phyloP scores from a whole-genome alignment of 2,329 filamentous ascomycete genomes.

The Ascochyta pisi region DNA sequence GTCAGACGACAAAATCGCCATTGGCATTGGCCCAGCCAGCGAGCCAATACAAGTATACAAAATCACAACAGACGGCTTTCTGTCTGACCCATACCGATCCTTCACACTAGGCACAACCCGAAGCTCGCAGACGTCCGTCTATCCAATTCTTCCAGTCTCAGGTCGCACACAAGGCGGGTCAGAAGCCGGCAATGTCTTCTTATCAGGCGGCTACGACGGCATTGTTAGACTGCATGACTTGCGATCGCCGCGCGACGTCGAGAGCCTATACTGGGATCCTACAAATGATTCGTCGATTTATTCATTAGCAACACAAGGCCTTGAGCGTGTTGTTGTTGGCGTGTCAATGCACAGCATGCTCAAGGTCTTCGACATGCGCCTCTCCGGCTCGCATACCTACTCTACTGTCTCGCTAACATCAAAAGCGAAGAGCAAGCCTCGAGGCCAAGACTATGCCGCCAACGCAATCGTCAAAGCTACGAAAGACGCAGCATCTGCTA shows the following conservation, averaged over 20 bases:
- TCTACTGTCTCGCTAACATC: conserved; percentile 35
- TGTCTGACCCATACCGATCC: conserved; percentile 47
- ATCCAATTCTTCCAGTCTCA: conserved; percentile 54
- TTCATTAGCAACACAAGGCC: conserved; percentile 63
- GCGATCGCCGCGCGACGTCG: conserved; percentile 58
- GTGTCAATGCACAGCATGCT: conserved; percentile 64
- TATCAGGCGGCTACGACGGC: conserved; percentile 67
- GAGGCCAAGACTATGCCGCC: conserved; percentile 19
- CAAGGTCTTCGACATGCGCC: conserved; percentile 68
- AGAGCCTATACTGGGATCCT: conserved; percentile 60
- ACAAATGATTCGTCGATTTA: conserved; percentile 67
- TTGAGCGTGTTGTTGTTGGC: conserved; percentile 64
- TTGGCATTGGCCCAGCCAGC: conserved; percentile 56
- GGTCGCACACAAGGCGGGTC: conserved; percentile 38
- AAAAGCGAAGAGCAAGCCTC: conserved; percentile 2
- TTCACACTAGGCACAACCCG: conserved; percentile 43
- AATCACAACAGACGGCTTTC: conserved; percentile 56
- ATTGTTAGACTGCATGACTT: conserved; percentile 66
- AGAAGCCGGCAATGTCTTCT: conserved; percentile 59
- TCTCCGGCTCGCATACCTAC: conserved; percentile 54
- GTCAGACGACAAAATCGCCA: conserved; percentile 57
- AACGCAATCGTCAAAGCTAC: conserved; percentile 22
- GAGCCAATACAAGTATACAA: conserved; percentile 59
- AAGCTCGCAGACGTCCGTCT: conserved; percentile 48
- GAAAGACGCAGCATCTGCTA: conserved; percentile 1